These are phyloP conservation scores for Beta vulgaris DNA, from an alignment of 148 eudicot genomes.

Conservation along the genomic window DNA sequence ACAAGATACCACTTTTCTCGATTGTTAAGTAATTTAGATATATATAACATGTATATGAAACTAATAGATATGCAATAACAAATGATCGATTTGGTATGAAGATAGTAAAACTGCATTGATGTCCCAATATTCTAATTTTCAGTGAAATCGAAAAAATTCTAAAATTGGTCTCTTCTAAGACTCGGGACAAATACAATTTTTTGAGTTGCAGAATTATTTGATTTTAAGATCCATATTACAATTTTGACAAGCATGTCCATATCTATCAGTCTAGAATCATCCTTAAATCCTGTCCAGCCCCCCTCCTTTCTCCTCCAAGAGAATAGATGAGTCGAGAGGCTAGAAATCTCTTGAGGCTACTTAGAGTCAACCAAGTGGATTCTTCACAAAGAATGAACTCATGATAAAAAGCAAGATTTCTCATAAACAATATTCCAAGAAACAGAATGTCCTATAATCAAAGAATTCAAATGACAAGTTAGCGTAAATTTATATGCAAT, in stretches of 20 bases:
- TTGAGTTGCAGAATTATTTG: not conserved
- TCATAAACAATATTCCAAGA: not conserved
- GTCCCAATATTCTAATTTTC: not conserved
- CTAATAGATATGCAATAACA: too few relatives aligned
- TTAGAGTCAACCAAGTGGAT: not conserved
- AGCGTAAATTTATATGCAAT: not conserved
- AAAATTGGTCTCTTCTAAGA: not conserved
- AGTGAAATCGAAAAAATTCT: not conserved
- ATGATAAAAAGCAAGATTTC: not conserved
- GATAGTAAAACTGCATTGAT: not conserved
- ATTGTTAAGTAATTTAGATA: not conserved
- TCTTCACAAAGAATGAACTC: not conserved
- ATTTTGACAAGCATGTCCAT: not conserved
- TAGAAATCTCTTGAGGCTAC: not conserved
- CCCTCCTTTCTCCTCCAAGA: not conserved
- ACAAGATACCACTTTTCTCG: too few relatives aligned
- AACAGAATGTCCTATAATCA: not conserved
- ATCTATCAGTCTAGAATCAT: not conserved
- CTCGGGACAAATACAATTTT: not conserved
- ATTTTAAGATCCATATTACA: not conserved
- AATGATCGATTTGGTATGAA: not conserved
- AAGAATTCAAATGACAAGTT: conserved; percentile 6
- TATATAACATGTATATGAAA: too few relatives aligned
- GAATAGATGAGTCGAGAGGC: not conserved
- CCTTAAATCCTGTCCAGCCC: not conserved